Evolutionary conservation across 179 eudicot species (phyloP).

Genomic region (Vitellaria paradoxa): DNA sequence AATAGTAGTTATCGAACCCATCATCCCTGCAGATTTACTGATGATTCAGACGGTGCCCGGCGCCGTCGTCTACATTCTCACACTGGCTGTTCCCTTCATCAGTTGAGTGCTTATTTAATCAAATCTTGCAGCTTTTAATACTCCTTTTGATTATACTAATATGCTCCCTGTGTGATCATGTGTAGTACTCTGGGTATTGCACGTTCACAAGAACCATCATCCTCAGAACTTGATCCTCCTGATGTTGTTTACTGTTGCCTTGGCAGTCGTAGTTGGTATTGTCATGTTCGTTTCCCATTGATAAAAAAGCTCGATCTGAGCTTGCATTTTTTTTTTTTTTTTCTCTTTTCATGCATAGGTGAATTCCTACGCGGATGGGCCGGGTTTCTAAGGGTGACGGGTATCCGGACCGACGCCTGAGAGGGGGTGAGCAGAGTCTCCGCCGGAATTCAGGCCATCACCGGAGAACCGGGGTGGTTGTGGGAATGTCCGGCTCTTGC

Average conservation of each 20-base stretch:
- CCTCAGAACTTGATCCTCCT: conserved; percentile 52
- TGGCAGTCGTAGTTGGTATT: conserved; percentile 43
- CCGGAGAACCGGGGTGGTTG: too few species aligned
- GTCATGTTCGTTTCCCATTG: conserved; percentile 39
- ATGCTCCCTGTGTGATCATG: not conserved
- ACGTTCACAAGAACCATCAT: conserved; percentile 35
- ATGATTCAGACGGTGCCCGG: conserved; percentile 30
- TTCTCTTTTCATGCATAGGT: too few species aligned
- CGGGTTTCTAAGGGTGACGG: too few species aligned
- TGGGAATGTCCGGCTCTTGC: too few species aligned
- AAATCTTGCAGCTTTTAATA: not conserved
- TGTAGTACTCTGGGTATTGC: conserved; percentile 46
- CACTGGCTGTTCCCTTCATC: conserved; percentile 34
- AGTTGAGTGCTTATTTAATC: conserved; percentile 15
- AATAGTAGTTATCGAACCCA: conserved; percentile 25
- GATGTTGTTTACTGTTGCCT: conserved; percentile 39
- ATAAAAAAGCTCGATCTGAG: conserved; percentile 15
- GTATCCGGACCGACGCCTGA: too few species aligned
- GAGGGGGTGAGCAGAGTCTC: too few species aligned
- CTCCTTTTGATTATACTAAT: not conserved
- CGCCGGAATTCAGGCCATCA: too few species aligned
- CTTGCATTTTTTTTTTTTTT: too few species aligned
- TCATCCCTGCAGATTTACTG: conserved; percentile 18
- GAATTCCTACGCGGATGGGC: too few species aligned
- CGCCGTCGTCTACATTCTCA: conserved; percentile 29